Evolutionary conservation across 371 early-diverging fungal genomes (phyloP), one percentile per base, ranked within the genome.

Genomic region (Mortierella sp.): DNA sequence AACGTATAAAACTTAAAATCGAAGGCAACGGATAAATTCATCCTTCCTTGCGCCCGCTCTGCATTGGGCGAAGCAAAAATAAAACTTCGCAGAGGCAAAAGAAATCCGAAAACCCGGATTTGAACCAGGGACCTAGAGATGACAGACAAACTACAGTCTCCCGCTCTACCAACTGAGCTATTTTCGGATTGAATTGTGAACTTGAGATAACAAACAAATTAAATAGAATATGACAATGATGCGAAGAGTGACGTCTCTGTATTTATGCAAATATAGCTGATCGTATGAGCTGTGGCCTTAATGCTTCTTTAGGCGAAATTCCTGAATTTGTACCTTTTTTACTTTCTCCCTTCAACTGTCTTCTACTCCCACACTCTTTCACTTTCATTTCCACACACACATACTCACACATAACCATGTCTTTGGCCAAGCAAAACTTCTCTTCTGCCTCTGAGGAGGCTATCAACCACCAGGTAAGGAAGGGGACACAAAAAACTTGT

Each of bases 401-500:
- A 38, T n/a, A 48, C 21, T 26, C 45, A 4, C 14, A 1, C 6
- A 55, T 48, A 55, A 88, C 34, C 78, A 93, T 93, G 93, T 91
- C 93, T 81, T 88, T 93, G 80, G 91, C 92, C 84, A 92, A 93
- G 82, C 94, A 94, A 84, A 94, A 93, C 89, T 94, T 92, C 77
- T 80, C 93, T 48, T 88, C 90, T 34, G 86, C 91, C 80, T 90
- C 91, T 48, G 94, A 94, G 87, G 93, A 93, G 76, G 91, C 91
- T 75, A 89, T 94, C 82, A 94, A 94, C 84, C 89, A 91, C 73
- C 94, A 94, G 80, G 86, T 85, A 81, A 58, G 21, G 68, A 75
- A 38, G 42, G 42, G 42, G 50, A 1, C 28, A 65, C 44, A 48
- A n/a, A 47, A 19, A 44, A 4, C 38, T 14, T 50, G 42, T 2